phyloP scores from a whole-genome alignment of 306 rosid species.

The Sindora glabra region DNA sequence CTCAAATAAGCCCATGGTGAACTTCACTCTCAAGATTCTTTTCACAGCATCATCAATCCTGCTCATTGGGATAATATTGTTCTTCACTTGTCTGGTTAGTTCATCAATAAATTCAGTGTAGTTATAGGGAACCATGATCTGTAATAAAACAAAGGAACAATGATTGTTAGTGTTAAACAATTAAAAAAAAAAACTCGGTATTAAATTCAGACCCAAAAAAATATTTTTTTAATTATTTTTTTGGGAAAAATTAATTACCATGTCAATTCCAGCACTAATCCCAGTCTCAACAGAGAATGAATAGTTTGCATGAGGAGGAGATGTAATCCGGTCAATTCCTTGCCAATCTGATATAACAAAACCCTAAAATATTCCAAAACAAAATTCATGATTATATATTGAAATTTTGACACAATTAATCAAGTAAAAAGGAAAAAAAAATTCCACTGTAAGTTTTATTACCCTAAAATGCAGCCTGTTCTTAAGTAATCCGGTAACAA shows the following conservation, averaged over 20 bases:
- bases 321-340: neutral
- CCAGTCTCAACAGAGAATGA: neutral
- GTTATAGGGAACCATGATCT: neutral
- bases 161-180: neutral
- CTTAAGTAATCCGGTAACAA: neutral
- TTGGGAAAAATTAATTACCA: no score
- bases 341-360: neutral
- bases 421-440: neutral
- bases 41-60: neutral
- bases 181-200: no score
- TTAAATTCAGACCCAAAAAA: no score
- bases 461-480: neutral
- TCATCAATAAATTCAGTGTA: neutral
- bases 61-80: neutral
- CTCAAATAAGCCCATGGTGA: neutral
- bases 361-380: neutral
- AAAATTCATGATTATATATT: no score
- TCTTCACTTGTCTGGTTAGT: neutral
- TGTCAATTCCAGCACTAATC: neutral
- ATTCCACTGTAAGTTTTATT: neutral
- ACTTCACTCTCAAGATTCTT: neutral
- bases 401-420: neutral
- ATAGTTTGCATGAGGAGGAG: neutral
- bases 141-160: neutral
- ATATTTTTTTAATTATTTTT: no score